Conservation (phyloP, 2,329 filamentous ascomycete genomes). For the Anisogramma anomala region DNA sequence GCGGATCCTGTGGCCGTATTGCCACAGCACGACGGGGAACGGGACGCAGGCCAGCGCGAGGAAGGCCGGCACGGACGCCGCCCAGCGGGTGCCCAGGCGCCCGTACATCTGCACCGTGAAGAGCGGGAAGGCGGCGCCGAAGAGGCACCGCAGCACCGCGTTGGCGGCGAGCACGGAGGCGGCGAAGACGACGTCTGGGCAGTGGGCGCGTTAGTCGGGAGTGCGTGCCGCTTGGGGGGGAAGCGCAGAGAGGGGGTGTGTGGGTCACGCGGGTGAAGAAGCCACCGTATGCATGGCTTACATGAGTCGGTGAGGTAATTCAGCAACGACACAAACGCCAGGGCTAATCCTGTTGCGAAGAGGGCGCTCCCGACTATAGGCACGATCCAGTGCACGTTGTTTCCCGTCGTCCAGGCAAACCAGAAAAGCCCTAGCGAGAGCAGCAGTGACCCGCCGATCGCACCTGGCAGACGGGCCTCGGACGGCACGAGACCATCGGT, state of each 20-base stretch:
- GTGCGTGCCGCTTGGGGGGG: slow-evolving; percentile 16
- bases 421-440: slow-evolving; percentile 56
- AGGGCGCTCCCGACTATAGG: slow-evolving; percentile 23
- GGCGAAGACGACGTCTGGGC: slow-evolving; percentile 39
- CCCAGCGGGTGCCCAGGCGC: slow-evolving; percentile 13
- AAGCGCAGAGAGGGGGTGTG: too few relatives aligned
- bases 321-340: slow-evolving; percentile 42
- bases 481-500: slow-evolving; percentile 47
- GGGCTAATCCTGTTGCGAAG: slow-evolving; percentile 29
- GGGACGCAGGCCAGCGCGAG: slow-evolving; percentile 29
- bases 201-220: neutral
- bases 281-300: slow-evolving; percentile 1
- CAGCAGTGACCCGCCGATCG: slow-evolving; percentile 48
- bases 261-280: too few relatives aligned
- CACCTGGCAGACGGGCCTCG: slow-evolving; percentile 52
- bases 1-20: slow-evolving; percentile 26
- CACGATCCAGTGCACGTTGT: slow-evolving; percentile 40
- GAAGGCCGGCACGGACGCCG: slow-evolving; percentile 29
- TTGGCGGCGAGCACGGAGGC: slow-evolving; percentile 48
- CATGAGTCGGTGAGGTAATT: slow-evolving; percentile 45
- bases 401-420: slow-evolving; percentile 56
- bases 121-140: slow-evolving; percentile 46
- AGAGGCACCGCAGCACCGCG: slow-evolving; percentile 42
- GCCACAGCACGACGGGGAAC: slow-evolving; percentile 27
- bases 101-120: slow-evolving; percentile 32